Evolutionary conservation across 768 basidiomycete genomes (phyloP).

Genomic region (Mycena vitilis): DNA sequence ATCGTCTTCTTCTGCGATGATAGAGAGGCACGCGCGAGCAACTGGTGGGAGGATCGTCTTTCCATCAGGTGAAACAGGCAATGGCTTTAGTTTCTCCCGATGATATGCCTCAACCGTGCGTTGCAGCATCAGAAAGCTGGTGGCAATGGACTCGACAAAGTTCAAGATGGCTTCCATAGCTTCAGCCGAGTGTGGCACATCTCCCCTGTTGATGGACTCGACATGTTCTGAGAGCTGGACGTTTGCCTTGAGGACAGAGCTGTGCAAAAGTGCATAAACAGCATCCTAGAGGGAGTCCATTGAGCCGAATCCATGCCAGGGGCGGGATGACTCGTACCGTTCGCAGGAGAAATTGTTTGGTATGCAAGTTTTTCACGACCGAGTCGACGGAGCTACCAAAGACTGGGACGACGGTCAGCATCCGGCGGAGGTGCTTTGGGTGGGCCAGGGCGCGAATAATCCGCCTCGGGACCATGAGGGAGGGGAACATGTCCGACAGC

Average conservation of each 20-base stretch:
- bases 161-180: not conserved
- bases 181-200: not conserved
- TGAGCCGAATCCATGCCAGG: too few relatives aligned
- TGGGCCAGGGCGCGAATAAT: slow-evolving; percentile 19
- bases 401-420: slow-evolving; percentile 21
- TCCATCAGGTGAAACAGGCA: not conserved
- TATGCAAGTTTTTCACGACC: slow-evolving; percentile 9
- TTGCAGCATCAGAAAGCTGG: not conserved
- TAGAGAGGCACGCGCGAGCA: slow-evolving; percentile 9
- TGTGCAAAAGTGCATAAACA: slow-evolving; percentile 8
- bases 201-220: not conserved
- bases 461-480: slow-evolving; percentile 18
- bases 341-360: slow-evolving; percentile 17
- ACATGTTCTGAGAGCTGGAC: not conserved
- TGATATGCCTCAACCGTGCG: slow-evolving; percentile 31
- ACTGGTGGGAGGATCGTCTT: slow-evolving; percentile 4
- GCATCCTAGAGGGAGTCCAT: not conserved
- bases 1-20: not conserved
- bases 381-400: slow-evolving; percentile 16
- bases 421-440: slow-evolving; percentile 20
- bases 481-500: slow-evolving; percentile 23
- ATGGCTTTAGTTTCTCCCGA: slow-evolving; percentile 34
- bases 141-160: not conserved
- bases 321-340: not conserved
- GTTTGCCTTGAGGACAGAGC: not conserved